phyloP scores from a whole-genome alignment of 768 basidiomycete genomes.

The Tylopilus felleus region DNA sequence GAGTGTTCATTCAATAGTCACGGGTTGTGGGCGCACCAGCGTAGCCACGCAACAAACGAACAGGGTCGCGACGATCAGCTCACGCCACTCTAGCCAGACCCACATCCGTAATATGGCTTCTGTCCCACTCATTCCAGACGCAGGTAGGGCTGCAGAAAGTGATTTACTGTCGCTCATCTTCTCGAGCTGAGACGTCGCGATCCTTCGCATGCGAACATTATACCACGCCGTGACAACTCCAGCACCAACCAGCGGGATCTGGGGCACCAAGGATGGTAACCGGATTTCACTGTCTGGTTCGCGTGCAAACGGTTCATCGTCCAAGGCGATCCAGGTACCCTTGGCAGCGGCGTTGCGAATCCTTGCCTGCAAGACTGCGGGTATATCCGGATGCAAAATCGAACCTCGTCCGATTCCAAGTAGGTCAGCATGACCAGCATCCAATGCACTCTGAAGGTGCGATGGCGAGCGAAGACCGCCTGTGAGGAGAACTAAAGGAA shows the following conservation, averaged over 20 bases:
- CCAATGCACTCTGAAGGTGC: constrained; percentile 52
- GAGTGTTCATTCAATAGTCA: neutral
- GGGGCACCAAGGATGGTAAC: constrained; percentile 33
- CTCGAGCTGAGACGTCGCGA: constrained; percentile 34
- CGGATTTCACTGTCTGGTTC: constrained; percentile 35
- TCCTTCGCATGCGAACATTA: constrained; percentile 49
- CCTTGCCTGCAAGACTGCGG: constrained; percentile 34
- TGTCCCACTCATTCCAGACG: constrained; percentile 35
- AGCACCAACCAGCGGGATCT: constrained; percentile 63
- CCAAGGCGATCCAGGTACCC: constrained; percentile 17
- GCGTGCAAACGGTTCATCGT: constrained; percentile 34
- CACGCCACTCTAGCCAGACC: constrained; percentile 36
- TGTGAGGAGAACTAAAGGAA: constrained; percentile 72
- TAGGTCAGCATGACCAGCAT: constrained; percentile 59
- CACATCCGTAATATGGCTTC: constrained; percentile 45
- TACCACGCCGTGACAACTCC: constrained; percentile 68
- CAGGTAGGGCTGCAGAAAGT: constrained; percentile 4
- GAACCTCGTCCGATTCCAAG: constrained; percentile 74
- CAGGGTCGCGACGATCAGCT: neutral
- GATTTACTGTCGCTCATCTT: neutral
- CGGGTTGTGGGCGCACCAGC: neutral
- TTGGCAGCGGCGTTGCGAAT: neutral
- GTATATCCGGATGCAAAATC: constrained; percentile 59
- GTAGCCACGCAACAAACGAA: constrained; percentile 2
- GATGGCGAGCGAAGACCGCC: constrained; percentile 69